Conservation (phyloP, 192 early-diverging fungal genomes). For the Obelidium mucronatum region DNA sequence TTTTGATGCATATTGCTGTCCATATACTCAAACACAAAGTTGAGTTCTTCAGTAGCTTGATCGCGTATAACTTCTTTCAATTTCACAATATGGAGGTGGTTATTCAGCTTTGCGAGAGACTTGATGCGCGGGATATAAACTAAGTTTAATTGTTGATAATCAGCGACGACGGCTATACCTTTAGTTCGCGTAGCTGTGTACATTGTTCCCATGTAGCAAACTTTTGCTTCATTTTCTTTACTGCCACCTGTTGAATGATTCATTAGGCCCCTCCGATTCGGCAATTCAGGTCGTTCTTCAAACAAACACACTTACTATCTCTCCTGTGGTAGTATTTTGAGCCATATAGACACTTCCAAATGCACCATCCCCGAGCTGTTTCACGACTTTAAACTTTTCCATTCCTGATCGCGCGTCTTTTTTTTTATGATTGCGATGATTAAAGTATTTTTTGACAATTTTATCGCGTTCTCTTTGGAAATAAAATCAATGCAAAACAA, state of each 20-base stretch:
- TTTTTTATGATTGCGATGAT: neutral
- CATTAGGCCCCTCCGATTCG: too few relatives aligned
- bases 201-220: conserved; percentile 74
- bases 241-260: conserved; percentile 64
- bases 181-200: conserved; percentile 77
- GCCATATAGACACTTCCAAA: conserved; percentile 82
- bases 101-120: conserved; percentile 73
- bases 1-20: conserved; percentile 96
- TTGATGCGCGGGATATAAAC: too few relatives aligned
- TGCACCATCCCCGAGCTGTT: conserved; percentile 82
- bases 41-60: conserved; percentile 76
- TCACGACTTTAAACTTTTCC: conserved; percentile 67
- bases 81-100: conserved; percentile 86
- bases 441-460: neutral
- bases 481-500: neutral
- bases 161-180: too few relatives aligned
- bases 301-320: conserved; percentile 59
- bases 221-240: conserved; percentile 91
- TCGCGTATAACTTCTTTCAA: conserved; percentile 85
- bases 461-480: too few relatives aligned
- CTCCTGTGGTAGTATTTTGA: conserved; percentile 65
- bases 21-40: conserved; percentile 96
- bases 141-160: too few relatives aligned
- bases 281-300: neutral
- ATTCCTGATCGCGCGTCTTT: conserved; percentile 32